Percentiles rank a stretch among this genome's conserved stretches.
Evolutionary conservation across 257 asterid genomes (phyloP).

Genomic region (Schizonepeta tenuifolia): DNA sequence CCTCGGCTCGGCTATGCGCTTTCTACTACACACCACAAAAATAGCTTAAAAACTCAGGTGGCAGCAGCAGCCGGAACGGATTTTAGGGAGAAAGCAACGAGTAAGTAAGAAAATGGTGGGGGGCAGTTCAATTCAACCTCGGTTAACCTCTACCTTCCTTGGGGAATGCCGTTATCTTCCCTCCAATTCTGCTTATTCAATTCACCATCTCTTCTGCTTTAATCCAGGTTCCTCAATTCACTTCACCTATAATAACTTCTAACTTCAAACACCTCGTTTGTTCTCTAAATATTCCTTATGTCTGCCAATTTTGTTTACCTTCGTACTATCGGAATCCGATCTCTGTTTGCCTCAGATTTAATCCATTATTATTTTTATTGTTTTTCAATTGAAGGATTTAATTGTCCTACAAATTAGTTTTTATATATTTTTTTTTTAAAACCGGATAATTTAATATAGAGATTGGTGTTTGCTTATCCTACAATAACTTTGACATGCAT

Average conservation of each 20-base stretch:
- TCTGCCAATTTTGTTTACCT: background rate
- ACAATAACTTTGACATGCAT: too few relatives aligned
- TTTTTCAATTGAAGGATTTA: constrained; percentile 1
- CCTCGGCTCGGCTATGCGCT: too few relatives aligned
- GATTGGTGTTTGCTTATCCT: too few relatives aligned
- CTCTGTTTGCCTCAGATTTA: background rate
- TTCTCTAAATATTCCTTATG: background rate
- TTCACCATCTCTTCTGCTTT: constrained; percentile 52
- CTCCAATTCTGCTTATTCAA: constrained; percentile 40
- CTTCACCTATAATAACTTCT: background rate
- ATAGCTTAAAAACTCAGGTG: too few relatives aligned
- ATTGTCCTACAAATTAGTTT: background rate
- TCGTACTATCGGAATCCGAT: background rate
- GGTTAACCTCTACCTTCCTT: constrained; percentile 58
- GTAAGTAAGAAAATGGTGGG: constrained; percentile 46
- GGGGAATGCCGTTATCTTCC: constrained; percentile 63
- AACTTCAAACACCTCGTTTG: background rate
- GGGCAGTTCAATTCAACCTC: constrained; percentile 61
- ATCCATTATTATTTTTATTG: too few relatives aligned
- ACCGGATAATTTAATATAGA: too few relatives aligned
- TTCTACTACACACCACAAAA: too few relatives aligned
- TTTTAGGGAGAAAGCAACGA: constrained; percentile 11
- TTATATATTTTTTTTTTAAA: background rate
- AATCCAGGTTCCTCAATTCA: constrained; percentile 51
- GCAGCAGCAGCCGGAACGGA: too few relatives aligned